Percentiles rank a stretch among this genome's conserved stretches.
Evolutionary conservation across 2,329 filamentous ascomycete species (phyloP).

Genomic region (Epichloe brachyelytri): DNA sequence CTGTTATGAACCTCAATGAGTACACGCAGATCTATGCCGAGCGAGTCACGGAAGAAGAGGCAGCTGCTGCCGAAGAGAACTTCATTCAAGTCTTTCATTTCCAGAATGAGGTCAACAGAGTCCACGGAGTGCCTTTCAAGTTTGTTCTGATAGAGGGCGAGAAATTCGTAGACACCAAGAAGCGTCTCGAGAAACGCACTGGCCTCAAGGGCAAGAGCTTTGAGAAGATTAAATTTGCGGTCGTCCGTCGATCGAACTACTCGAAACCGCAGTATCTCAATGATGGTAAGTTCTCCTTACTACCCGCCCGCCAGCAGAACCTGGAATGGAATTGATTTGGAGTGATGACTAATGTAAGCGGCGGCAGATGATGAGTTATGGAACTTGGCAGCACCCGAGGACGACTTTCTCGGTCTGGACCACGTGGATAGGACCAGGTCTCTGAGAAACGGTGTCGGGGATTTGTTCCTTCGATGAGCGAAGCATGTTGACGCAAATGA

Average conservation of each 20-base stretch:
- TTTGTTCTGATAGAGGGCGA: conserved; percentile 82
- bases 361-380: conserved; percentile 44
- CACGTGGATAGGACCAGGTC: conserved; percentile 49
- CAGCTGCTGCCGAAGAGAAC: conserved; percentile 41
- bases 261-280: conserved; percentile 71
- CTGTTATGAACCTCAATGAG: conserved; percentile 74
- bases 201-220: conserved; percentile 96
- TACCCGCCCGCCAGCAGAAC: neutral
- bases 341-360: neutral
- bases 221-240: conserved; percentile 94
- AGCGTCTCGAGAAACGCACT: conserved; percentile 82
- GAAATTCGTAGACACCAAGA: conserved; percentile 80
- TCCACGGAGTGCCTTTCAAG: conserved; percentile 82
- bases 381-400: conserved; percentile 37
- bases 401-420: conserved; percentile 53
- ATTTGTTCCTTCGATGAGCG: conserved; percentile 44
- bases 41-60: conserved; percentile 60
- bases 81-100: conserved; percentile 81
- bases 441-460: conserved; percentile 45
- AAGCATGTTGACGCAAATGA: neutral
- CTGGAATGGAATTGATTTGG: neutral
- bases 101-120: conserved; percentile 72
- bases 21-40: conserved; percentile 75
- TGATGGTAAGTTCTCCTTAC: conserved; percentile 54
- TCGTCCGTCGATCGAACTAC: conserved; percentile 60